phyloP scores from a whole-genome alignment of 257 asterid species.

The Cinchona pubescens region DNA sequence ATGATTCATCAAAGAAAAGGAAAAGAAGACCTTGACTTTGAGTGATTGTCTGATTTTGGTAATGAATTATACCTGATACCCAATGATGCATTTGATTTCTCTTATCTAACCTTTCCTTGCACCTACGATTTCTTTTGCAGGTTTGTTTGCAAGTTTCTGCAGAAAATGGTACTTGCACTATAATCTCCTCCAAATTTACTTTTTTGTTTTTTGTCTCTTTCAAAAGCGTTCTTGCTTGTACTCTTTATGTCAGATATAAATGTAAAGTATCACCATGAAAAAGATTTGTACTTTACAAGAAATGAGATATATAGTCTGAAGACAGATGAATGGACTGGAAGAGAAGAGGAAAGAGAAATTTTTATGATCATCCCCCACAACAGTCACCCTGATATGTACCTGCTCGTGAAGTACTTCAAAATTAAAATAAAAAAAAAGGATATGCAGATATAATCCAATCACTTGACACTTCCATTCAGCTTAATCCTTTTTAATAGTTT shows the following conservation, averaged over 20 bases:
- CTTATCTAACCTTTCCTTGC: constrained; percentile 1
- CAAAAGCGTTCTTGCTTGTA: not conserved
- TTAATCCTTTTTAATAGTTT: not conserved
- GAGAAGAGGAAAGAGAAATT: not conserved
- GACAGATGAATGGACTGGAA: not conserved
- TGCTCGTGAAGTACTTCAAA: not conserved
- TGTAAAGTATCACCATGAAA: not conserved
- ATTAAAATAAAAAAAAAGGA: not conserved
- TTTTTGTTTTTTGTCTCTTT: not conserved
- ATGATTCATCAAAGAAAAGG: not conserved
- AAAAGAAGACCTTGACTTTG: not conserved
- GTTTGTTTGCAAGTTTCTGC: constrained; percentile 79
- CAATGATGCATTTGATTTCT: constrained; percentile 3
- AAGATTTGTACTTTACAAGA: not conserved
- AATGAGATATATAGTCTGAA: not conserved
- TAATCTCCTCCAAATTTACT: not conserved
- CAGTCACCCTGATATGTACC: not conserved
- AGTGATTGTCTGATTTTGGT: not conserved
- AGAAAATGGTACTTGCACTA: constrained; percentile 62
- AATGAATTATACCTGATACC: not conserved
- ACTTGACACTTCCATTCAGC: not conserved
- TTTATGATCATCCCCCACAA: not conserved
- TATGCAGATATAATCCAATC: not conserved
- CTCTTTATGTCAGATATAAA: not conserved
- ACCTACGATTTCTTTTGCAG: constrained; percentile 36